Conservation (phyloP, 164 flowering plant genomes). For the Stephania cephalantha region DNA sequence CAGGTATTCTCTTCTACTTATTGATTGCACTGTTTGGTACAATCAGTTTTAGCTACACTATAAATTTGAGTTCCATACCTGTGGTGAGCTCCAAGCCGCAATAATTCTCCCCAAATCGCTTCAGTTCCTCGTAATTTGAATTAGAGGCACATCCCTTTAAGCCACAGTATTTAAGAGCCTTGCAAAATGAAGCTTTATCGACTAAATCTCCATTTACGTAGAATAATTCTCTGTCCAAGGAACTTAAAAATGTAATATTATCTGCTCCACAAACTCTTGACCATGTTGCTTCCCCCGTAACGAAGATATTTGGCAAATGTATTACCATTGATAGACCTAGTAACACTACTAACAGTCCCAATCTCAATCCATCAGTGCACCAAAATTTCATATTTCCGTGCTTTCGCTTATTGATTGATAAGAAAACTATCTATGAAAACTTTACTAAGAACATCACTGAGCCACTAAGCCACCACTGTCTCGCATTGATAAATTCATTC, state of each 20-base stretch:
- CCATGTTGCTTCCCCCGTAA: slow-evolving; percentile 22
- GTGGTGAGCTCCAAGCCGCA: slow-evolving; percentile 26
- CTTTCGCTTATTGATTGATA: neutral
- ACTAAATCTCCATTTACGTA: slow-evolving; percentile 39
- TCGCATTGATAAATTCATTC: slow-evolving; percentile 6
- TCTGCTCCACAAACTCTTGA: slow-evolving; percentile 29
- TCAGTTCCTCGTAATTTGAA: slow-evolving; percentile 14
- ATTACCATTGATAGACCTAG: slow-evolving; percentile 26
- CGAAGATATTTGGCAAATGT: slow-evolving; percentile 23
- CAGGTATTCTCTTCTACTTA: no score
- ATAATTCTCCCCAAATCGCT: slow-evolving; percentile 14
- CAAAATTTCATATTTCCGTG: neutral
- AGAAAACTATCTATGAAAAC: slow-evolving; percentile 8
- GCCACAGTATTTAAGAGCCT: slow-evolving; percentile 24
- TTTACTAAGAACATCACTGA: neutral
- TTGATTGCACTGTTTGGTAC: neutral
- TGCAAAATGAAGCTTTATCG: slow-evolving; percentile 38
- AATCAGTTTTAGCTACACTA: neutral
- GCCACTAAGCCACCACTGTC: neutral
- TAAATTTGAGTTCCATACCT: slow-evolving; percentile 9
- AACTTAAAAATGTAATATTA: slow-evolving; percentile 25
- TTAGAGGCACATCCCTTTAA: slow-evolving; percentile 24
- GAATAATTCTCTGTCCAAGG: slow-evolving; percentile 25
- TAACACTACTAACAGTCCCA: slow-evolving; percentile 15
- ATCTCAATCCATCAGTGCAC: slow-evolving; percentile 13